Evolutionary conservation across 495 filamentous ascomycete genomes (phyloP), one percentile per base, ranked within the genome.

Genomic region (Neurospora tetrasperma): DNA sequence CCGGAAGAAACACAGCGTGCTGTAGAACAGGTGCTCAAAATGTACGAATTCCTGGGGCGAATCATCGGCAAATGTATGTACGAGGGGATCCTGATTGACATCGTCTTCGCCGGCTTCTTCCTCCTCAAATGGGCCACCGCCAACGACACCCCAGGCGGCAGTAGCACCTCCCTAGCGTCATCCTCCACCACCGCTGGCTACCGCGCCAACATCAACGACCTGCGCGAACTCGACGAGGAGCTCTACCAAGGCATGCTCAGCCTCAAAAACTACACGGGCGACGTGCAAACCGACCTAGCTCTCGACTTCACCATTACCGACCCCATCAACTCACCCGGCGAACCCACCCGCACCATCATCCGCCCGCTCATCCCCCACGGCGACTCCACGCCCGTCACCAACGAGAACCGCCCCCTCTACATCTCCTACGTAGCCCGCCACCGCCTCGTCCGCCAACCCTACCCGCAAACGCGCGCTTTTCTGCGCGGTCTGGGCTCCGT

Each of bases 61-160:
- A 87, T 98, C 39, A 90, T 99, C 59, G 96, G 96, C 4, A 99
- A 99, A 80, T 99, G 96, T 82, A 86, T 99, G 71, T 99, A 99
- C 76, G 96, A 99, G 82, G 94, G 95, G 2, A 98, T 99, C 69
- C 86, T 99, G 12, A 91, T 98, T 71, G 94, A 99, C 79, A 91
- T 98, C 75, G 86, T 88, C 72, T 99, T 99, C 82, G 96, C 95
- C 3, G 90, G 92, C 3, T 98, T 98, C 82, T 99, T 99, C 84
- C 88, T 99, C 7, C 87, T 97, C 44, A 97, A 97, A 78, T 99
- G 96, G 96, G 88, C 93, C 11, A 78, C 81, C 10, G 78, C 79
- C 11, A 90, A 93, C 74, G 89, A 89, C 23, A 90, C 89, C 3
- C 48, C 48, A 27, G 48, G 48, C 82, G 95, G 94, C 3, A 90